These are phyloP conservation scores for Rutstroemia sp. DNA, from an alignment of 2,329 filamentous ascomycete species.

Conservation along the genomic window DNA sequence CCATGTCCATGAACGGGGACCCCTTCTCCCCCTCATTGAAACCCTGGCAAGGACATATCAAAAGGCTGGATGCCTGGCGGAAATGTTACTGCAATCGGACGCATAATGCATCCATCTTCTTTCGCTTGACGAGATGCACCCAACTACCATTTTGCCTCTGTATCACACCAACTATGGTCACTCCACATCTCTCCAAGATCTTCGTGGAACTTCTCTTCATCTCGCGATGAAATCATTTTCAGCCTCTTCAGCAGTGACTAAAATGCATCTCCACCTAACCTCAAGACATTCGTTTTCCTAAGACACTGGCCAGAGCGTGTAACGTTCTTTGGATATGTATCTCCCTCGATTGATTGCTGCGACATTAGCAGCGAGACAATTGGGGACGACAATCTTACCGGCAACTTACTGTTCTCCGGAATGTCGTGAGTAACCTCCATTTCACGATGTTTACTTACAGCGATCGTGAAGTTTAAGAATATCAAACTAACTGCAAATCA, in stretches of 20 bases:
- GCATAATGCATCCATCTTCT: background rate
- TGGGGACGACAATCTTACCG: constrained; percentile 12
- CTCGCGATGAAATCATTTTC: constrained; percentile 6
- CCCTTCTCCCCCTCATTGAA: background rate
- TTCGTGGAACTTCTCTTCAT: background rate
- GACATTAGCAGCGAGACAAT: constrained; percentile 15
- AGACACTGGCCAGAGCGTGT: constrained; percentile 14
- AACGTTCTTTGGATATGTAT: constrained; percentile 15
- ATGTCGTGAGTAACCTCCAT: constrained; percentile 20
- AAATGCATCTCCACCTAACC: constrained; percentile 15
- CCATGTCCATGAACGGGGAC: background rate
- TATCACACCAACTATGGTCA: background rate
- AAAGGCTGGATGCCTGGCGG: background rate
- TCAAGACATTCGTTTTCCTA: constrained; percentile 9
- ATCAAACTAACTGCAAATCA: no score
- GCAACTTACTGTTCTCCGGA: constrained; percentile 19
- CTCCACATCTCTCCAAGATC: background rate
- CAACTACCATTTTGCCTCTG: background rate
- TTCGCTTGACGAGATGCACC: background rate
- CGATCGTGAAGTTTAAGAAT: background rate
- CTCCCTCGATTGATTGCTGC: constrained; percentile 17
- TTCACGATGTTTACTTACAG: background rate
- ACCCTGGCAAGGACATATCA: background rate
- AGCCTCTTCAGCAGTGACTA: constrained; percentile 16
- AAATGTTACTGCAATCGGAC: background rate